Evolutionary conservation across 208 protist species (phyloP), one percentile per base, ranked within the genome.

Genomic region (Acanthamoeba castellanii): DNA sequence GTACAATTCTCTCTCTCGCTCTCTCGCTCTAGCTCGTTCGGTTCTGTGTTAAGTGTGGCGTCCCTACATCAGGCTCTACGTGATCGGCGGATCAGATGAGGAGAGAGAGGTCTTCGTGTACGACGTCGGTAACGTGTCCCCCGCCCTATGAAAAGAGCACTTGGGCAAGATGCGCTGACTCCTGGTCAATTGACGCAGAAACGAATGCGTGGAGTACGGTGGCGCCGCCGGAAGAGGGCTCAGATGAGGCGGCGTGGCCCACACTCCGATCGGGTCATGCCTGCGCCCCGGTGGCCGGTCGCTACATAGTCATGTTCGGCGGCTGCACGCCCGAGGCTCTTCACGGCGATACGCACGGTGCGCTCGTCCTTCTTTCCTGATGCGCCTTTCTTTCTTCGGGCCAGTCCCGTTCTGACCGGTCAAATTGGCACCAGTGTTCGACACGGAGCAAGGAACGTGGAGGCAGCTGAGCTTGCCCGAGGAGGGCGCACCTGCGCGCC

Each of bases 241-340:
- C 55, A 2, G 18, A 18, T 18, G 72, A 81, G 5, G 72, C 30
- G 20, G 14, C 42, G 22, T 81, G 72, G 72, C 72, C 72, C 34
- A 81, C 72, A 27, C 72, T 34, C 27, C 72, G 72, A 18, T 81
- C 72, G 32, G 72, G 72, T 14, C 72, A 81, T 3, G 72, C 72
- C 32, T 81, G 72, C 30, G 30, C 72, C 4, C 8, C 30, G 32
- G 72, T 81, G 18, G 72, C 30, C 42, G 72, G 42, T 34, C 72
- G 72, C 1, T 81, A 37, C 72, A 81, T 81, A 22, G 72, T 81
- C 32, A 34, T 81, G 72, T 81, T 81, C 22, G 72, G 72, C 42
- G 72, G 72, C 14, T 81, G 72, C 72, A 81, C 72, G 72, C 72
- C 72, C 42, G 72, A 81, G 2, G 5, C 13, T 25, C 72, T 81